A percentile compares a stretch with the other conserved stretches of the same genome.
Evolutionary conservation across 192 early-diverging fungal species (phyloP).

Genomic region (Coemansia sp.): DNA sequence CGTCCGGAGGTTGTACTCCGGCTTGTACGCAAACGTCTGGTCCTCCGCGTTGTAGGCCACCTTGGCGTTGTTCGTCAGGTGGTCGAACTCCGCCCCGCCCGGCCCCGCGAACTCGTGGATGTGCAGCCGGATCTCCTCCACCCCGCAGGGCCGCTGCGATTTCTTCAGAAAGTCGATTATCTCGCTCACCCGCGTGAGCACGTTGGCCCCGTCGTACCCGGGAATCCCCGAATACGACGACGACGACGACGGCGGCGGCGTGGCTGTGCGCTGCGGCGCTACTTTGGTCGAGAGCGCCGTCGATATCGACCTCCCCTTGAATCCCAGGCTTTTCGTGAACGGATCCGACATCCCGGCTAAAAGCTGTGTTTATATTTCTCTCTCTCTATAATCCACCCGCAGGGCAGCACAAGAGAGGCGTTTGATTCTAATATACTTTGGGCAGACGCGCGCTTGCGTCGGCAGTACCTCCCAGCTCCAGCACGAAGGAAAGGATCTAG

Average conservation of each 20-base stretch:
- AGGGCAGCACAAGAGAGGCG: too few species aligned
- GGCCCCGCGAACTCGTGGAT: conserved; percentile 58
- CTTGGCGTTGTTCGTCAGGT: conserved; percentile 64
- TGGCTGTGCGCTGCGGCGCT: conserved; percentile 51
- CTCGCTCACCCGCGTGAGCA: conserved; percentile 35
- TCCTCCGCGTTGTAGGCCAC: conserved; percentile 60
- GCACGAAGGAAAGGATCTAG: too few species aligned
- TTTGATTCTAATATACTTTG: too few species aligned
- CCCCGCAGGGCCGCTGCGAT: conserved; percentile 61
- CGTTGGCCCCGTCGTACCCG: not conserved
- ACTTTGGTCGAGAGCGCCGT: conserved; percentile 9
- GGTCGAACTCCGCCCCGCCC: conserved; percentile 58
- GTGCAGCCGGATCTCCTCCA: conserved; percentile 59
- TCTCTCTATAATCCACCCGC: too few species aligned
- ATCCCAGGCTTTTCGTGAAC: conserved; percentile 28
- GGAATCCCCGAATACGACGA: not conserved
- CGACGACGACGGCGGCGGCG: conserved; percentile 15
- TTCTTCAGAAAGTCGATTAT: conserved; percentile 51
- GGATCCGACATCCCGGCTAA: conserved; percentile 30
- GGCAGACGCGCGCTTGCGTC: too few species aligned
- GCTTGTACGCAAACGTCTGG: conserved; percentile 73
- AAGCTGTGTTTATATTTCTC: not conserved
- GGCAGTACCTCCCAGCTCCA: too few species aligned
- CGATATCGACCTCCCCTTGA: conserved; percentile 44
- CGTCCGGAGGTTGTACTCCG: conserved; percentile 68